These are phyloP conservation scores for Chlamydomonas schloesseri DNA, from an alignment of 139 green algal genomes.

Conservation along the genomic window DNA sequence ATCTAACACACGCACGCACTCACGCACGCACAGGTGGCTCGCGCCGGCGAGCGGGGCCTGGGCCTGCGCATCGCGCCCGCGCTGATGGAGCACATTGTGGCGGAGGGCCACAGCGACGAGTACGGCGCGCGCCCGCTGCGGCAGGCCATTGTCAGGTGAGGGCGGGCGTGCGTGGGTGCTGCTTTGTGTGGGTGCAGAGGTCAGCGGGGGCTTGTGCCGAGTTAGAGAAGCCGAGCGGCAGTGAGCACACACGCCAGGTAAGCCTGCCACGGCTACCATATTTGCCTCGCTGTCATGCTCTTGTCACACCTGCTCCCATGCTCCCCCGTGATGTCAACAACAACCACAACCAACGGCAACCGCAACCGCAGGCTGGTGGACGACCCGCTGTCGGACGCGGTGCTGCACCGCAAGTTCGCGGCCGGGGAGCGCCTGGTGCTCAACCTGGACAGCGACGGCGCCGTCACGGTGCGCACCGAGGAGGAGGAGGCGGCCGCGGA, in stretches of 20 bases:
- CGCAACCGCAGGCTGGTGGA: constrained; percentile 41
- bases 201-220: too few species aligned
- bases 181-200: too few species aligned
- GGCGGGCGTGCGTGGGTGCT: too few species aligned
- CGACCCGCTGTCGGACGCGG: constrained; percentile 74
- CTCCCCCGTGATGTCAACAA: too few species aligned
- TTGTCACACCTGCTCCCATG: neutral
- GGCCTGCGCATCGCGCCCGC: constrained; percentile 44
- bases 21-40: neutral
- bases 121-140: constrained; percentile 86
- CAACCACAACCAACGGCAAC: too few species aligned
- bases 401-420: constrained; percentile 66
- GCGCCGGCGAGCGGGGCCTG: constrained; percentile 62
- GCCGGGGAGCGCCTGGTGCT: constrained; percentile 42
- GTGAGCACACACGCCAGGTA: too few species aligned
- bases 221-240: too few species aligned
- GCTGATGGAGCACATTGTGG: constrained; percentile 72
- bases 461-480: constrained; percentile 26
- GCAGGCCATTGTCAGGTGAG: constrained; percentile 71
- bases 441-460: constrained; percentile 43
- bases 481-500: neutral
- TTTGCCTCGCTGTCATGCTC: too few species aligned
- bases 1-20: too few species aligned
- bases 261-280: too few species aligned
- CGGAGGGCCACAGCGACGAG: constrained; percentile 75